phyloP scores from a whole-genome alignment of 1,284 basidiomycete species.

The Prillingera fragicola region DNA sequence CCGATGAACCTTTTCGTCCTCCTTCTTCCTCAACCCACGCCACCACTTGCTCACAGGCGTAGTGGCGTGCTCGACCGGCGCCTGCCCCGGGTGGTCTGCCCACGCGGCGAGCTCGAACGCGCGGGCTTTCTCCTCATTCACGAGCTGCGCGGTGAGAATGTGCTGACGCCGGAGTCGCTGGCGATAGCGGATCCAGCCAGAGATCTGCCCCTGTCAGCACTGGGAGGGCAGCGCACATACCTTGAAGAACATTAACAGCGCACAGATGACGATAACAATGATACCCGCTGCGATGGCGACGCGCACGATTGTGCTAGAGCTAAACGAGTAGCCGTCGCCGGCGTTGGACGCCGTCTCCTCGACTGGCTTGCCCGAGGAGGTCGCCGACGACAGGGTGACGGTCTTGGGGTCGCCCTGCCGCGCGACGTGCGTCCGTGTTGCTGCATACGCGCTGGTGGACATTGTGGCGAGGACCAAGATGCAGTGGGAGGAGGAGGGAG shows the following conservation, averaged over 20 bases:
- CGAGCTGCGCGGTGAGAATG: conserved; percentile 20
- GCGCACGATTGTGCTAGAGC: conserved; percentile 37
- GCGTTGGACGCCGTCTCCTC: conserved; percentile 7
- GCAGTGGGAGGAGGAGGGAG: too few relatives aligned
- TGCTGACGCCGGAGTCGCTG: conserved; percentile 33
- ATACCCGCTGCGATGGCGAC: conserved; percentile 41
- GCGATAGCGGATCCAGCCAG: conserved; percentile 34
- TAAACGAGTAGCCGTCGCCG: conserved; percentile 25
- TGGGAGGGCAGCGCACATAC: conserved; percentile 10
- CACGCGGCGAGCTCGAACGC: conserved; percentile 45
- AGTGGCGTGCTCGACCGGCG: conserved; percentile 19
- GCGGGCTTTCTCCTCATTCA: conserved; percentile 34
- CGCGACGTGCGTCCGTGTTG: too few relatives aligned
- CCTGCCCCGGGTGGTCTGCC: conserved; percentile 35
- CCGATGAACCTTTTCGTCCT: conserved; percentile 21
- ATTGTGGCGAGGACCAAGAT: too few relatives aligned
- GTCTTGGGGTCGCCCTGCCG: too few relatives aligned
- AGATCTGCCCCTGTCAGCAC: conserved; percentile 24
- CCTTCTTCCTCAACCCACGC: conserved; percentile 16
- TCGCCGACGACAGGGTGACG: not conserved
- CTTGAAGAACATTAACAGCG: conserved; percentile 36
- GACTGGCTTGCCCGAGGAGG: not conserved
- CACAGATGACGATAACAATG: conserved; percentile 36
- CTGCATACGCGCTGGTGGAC: too few relatives aligned
- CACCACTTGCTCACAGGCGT: conserved; percentile 13